phyloP scores from a whole-genome alignment of 2,329 filamentous ascomycete genomes.

The Myriangium duriaei region DNA sequence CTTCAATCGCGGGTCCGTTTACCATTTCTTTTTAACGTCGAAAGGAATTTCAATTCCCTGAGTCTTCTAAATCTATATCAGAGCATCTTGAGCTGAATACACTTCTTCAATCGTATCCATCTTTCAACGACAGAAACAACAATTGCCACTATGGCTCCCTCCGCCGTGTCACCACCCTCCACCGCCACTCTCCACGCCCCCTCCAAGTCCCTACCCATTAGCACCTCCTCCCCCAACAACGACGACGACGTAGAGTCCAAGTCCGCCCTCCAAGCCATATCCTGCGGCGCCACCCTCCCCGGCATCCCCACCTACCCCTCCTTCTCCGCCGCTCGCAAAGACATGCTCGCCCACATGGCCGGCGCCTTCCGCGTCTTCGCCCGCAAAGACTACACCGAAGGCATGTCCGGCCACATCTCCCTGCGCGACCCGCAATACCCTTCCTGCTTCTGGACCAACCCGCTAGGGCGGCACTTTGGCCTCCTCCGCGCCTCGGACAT shows the following conservation, averaged over 20 bases:
- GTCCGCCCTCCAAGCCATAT: slow-evolving; percentile 27
- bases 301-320: slow-evolving; percentile 45
- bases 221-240: slow-evolving; percentile 12
- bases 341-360: slow-evolving; percentile 55
- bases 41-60: no score
- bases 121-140: no score
- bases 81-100: no score
- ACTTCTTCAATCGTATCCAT: no score
- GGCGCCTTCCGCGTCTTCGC: slow-evolving; percentile 55
- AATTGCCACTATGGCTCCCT: slow-evolving; percentile 10
- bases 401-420: slow-evolving; percentile 56
- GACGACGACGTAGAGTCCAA: slow-evolving; percentile 16
- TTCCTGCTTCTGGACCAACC: slow-evolving; percentile 58
- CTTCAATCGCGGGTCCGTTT: no score
- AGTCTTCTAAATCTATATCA: no score
- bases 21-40: no score
- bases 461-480: slow-evolving; percentile 51
- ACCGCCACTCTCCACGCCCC: no score
- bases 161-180: slow-evolving; percentile 5
- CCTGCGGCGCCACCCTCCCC: slow-evolving; percentile 34
- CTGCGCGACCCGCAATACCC: slow-evolving; percentile 53
- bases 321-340: slow-evolving; percentile 45
- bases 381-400: slow-evolving; percentile 53
- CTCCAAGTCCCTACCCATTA: no score
- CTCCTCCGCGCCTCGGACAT: slow-evolving; percentile 53